These are phyloP conservation scores for Phenoliferia sp. DNA, from an alignment of 1,284 basidiomycete species.

Conservation along the genomic window DNA sequence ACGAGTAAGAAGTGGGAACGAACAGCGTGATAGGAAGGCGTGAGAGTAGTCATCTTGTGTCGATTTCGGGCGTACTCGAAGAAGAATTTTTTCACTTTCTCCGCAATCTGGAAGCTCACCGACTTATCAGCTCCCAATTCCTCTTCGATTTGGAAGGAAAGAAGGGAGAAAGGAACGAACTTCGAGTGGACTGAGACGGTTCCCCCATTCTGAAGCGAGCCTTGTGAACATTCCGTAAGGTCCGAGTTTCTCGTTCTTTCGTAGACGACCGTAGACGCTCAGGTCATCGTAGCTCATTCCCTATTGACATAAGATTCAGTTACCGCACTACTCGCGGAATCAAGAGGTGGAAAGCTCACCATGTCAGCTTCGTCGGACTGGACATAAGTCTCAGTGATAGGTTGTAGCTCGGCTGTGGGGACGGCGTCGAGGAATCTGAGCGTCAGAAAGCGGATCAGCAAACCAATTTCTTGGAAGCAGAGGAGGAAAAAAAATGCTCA, in stretches of 20 bases:
- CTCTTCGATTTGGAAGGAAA: not conserved
- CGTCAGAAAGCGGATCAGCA: not conserved
- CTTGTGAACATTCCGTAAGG: conserved; percentile 96
- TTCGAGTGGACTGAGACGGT: conserved; percentile 64
- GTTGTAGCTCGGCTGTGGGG: conserved; percentile 94
- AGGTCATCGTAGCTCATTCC: conserved; percentile 99
- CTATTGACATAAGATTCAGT: conserved; percentile 53
- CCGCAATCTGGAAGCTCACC: conserved; percentile 65
- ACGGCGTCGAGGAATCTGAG: conserved; percentile 80
- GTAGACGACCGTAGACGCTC: conserved; percentile 82
- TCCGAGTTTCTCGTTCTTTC: conserved; percentile 95
- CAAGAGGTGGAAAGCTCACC: not conserved
- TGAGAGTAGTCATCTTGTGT: conserved; percentile 99
- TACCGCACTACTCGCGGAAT: not conserved
- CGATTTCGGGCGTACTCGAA: conserved; percentile 94
- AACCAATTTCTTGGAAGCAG: not conserved
- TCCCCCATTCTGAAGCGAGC: conserved; percentile 86
- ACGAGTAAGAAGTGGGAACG: not conserved
- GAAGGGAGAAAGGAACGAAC: conserved; percentile 45
- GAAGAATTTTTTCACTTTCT: conserved; percentile 97
- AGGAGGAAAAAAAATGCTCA: conserved; percentile 40
- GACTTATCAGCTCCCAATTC: not conserved
- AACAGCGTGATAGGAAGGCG: conserved; percentile 88
- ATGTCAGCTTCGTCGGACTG: conserved; percentile 82
- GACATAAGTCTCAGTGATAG: conserved; percentile 86